Evolutionary conservation across 495 filamentous ascomycete genomes (phyloP).

Genomic region (Podospora sp.): DNA sequence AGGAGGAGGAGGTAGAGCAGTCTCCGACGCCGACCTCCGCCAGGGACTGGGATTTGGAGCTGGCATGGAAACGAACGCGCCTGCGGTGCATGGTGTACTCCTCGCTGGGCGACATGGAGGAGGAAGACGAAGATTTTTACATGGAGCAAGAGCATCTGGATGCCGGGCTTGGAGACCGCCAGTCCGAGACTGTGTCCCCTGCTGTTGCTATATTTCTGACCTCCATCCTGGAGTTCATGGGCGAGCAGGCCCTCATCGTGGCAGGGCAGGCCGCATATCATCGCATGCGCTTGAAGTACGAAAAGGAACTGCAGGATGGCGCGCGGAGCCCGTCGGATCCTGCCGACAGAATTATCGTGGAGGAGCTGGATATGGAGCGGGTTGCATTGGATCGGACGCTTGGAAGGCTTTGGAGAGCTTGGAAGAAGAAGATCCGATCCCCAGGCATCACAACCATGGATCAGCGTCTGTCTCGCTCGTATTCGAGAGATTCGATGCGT

Average conservation of each 20-base stretch:
- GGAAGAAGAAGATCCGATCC: constrained; percentile 79
- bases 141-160: constrained; percentile 71
- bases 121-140: constrained; percentile 90
- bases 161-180: constrained; percentile 55
- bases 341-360: constrained; percentile 72
- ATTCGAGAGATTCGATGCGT: constrained; percentile 44
- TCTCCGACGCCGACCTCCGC: constrained; percentile 53
- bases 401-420: constrained; percentile 89
- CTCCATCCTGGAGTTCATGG: constrained; percentile 90
- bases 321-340: constrained; percentile 41
- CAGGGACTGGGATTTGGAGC: constrained; percentile 78
- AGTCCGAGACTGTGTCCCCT: constrained; percentile 74
- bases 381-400: constrained; percentile 85
- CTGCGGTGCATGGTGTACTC: constrained; percentile 98
- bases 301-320: constrained; percentile 55
- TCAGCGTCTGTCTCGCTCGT: constrained; percentile 39
- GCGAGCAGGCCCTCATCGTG: constrained; percentile 82
- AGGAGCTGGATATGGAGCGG: constrained; percentile 91
- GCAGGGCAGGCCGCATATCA: constrained; percentile 88
- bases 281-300: constrained; percentile 58
- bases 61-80: constrained; percentile 88
- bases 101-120: constrained; percentile 93
- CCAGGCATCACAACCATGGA: constrained; percentile 39
- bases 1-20: constrained; percentile 66
- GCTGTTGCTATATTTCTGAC: constrained; percentile 95